Conservation (phyloP, 2,329 filamentous ascomycete genomes). For the Penicillium verrucosum region DNA sequence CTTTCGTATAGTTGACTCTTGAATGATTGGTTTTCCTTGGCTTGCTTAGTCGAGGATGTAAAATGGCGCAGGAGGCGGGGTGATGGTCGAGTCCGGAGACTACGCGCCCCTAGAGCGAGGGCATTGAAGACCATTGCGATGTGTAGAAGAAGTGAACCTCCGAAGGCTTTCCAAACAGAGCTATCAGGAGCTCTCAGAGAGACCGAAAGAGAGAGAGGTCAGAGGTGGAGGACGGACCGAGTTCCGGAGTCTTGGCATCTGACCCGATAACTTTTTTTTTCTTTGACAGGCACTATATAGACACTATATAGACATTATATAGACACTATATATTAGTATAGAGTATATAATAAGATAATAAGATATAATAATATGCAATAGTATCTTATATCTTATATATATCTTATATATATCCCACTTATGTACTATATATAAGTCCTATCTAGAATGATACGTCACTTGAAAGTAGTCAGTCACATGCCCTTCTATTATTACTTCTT, state of each 20-base stretch:
- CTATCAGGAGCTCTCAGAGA: neutral
- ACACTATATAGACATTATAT: too few relatives aligned
- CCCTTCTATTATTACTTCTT: neutral
- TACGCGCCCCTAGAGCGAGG: conserved; percentile 20
- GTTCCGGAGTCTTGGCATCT: conserved; percentile 2
- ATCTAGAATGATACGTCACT: neutral
- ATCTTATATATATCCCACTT: neutral
- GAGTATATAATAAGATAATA: neutral
- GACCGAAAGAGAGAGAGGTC: neutral
- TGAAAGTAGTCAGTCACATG: conserved; percentile 1
- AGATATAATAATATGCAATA: too few relatives aligned
- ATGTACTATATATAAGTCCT: too few relatives aligned
- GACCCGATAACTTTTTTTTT: neutral
- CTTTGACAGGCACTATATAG: too few relatives aligned
- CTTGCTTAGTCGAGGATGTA: conserved; percentile 17
- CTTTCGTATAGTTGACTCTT: conserved; percentile 62
- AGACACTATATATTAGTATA: neutral
- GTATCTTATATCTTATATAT: neutral
- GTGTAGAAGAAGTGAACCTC: neutral
- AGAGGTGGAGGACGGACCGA: conserved; percentile 10
- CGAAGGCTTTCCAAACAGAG: neutral
- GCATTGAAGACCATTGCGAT: conserved; percentile 21
- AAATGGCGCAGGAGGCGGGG: conserved; percentile 19
- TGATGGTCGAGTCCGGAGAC: conserved; percentile 10
- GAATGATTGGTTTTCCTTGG: conserved; percentile 48